Base-by-base conservation (phyloP, 805 yeast genomes). In the Cephaloascus albidus region DNA sequence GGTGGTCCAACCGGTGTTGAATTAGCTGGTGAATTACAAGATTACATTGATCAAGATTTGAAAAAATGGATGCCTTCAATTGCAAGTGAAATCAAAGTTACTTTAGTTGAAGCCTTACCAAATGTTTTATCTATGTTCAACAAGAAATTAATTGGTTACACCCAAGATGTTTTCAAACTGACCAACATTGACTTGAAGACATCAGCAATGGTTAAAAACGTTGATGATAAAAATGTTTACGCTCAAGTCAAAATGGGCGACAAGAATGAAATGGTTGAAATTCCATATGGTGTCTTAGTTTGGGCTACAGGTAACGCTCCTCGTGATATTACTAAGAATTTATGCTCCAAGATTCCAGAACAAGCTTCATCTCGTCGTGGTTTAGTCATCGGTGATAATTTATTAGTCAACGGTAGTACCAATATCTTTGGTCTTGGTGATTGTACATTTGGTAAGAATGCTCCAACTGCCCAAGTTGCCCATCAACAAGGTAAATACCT, bases 1-100 rank as follows among this genome's bases (percentile, higher is more conserved):
- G 97, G 97, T 64, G 97, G 97, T 47, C 97, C 97, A 58, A 89
- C 97, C 35, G 97, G 97, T 68, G 96, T 89, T 45, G 97, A 88
- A 67, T 84, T 88, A 53, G 96, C 97, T 49, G 97, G 95, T 55
- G 97, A 90, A 65, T 68, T 89, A 52, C 94, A 85, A 66, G 97
- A 89, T 63, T 90, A 85, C 64, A 84, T 88, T 45, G 88, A 85
- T 60, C 94, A 89, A 61, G 97, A 89, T 63, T 72, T 89, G 63
- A 65, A 68, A 52, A 85, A 81, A 64, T 85, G 94, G 88, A 82
- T 85, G 66, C 97, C 97, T 34, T 82, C 74, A 53, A 76, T 89
- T 48, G 80, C 86, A 47, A 67, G 72, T 50, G 97, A 89, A 61
- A 77, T 88, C 62, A 76, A 76, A 53, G 93, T 90, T 38, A 74